Evolutionary conservation across 768 basidiomycete genomes (phyloP).

Genomic region (Serendipita sp.): DNA sequence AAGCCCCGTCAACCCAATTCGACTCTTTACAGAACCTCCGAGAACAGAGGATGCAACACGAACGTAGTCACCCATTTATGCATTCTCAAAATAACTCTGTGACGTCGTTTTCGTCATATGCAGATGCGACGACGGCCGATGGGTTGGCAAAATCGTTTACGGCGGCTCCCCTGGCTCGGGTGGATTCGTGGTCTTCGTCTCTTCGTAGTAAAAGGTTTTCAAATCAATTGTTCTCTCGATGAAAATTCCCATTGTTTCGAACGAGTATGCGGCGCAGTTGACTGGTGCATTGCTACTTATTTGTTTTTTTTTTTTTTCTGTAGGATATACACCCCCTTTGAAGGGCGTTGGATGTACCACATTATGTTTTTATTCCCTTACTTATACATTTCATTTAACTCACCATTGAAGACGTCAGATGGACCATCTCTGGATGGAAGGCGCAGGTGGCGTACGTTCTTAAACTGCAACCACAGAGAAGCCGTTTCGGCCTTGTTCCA

Average conservation of each 20-base stretch:
- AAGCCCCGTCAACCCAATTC: background rate
- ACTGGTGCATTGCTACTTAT: too few species aligned
- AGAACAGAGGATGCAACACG: background rate
- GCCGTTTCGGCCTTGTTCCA: too few species aligned
- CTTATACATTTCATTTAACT: too few species aligned
- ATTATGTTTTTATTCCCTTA: too few species aligned
- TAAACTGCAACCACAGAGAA: too few species aligned
- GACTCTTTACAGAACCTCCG: background rate
- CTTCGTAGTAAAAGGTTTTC: background rate
- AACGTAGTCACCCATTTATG: background rate
- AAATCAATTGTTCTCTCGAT: background rate
- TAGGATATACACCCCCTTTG: too few species aligned
- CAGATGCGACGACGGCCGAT: constrained; percentile 1
- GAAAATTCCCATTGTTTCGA: background rate
- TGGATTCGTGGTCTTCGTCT: background rate
- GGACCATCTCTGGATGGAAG: too few species aligned
- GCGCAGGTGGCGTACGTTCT: too few species aligned
- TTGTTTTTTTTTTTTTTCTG: too few species aligned
- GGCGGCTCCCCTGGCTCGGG: background rate
- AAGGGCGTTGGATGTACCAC: too few species aligned
- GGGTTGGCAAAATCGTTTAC: background rate
- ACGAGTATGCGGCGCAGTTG: too few species aligned
- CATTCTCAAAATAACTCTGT: background rate
- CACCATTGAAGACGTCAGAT: too few species aligned
- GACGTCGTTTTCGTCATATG: background rate